phyloP scores from a whole-genome alignment of 495 filamentous ascomycete genomes.

The Talaromyces ruber region DNA sequence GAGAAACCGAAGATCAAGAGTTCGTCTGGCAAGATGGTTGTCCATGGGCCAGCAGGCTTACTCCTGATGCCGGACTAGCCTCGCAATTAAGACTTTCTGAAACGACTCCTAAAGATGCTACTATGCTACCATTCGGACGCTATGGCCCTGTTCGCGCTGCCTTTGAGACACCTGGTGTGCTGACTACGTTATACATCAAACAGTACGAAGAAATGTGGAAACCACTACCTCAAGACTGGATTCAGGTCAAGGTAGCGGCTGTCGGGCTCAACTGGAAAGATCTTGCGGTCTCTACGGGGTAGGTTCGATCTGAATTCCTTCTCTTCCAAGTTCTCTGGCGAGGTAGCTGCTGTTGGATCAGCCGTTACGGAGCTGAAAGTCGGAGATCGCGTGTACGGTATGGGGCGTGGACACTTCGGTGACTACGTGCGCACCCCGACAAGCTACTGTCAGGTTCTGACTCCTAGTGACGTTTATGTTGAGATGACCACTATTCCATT shows the following conservation, averaged over 20 bases:
- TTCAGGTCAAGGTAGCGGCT: constrained; percentile 33
- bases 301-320: constrained; percentile 14
- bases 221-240: constrained; percentile 1
- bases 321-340: constrained; percentile 43
- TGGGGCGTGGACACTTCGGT: constrained; percentile 25
- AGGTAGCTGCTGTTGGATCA: constrained; percentile 41
- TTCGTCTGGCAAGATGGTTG: neutral
- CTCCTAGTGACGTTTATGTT: neutral
- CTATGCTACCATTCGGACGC: too few relatives aligned
- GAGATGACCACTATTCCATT: constrained; percentile 16
- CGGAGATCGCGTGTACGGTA: constrained; percentile 46
- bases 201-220: neutral
- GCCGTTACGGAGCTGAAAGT: constrained; percentile 35
- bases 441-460: too few relatives aligned
- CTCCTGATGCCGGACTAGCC: neutral
- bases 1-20: neutral
- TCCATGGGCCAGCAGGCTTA: neutral
- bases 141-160: neutral
- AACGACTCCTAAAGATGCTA: neutral
- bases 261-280: constrained; percentile 24
- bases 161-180: neutral
- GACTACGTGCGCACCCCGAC: too few relatives aligned
- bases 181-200: neutral
- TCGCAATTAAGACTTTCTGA: neutral
- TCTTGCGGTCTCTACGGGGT: constrained; percentile 9